Evolutionary conservation across 441 rosid species (phyloP), one percentile per base, ranked within the genome.

Genomic region (Pelargonium citronellum): DNA sequence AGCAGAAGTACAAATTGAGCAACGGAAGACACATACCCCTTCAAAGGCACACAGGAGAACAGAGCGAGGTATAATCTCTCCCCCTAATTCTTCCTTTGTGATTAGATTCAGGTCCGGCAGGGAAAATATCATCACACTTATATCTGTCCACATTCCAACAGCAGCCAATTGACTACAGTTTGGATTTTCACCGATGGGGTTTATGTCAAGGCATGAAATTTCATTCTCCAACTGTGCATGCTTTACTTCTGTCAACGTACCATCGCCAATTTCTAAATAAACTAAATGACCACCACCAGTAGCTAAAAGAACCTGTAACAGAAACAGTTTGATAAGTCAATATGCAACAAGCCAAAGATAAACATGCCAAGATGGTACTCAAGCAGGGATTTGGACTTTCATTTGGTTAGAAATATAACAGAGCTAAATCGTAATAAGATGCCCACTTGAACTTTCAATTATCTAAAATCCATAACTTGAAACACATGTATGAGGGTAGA

Each of bases 131-230:
- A 89, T 87, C 74, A 95, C 97, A 81, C 98, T 90, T 78, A 95
- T 92, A 79, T 95, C 96, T 19, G 97, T 95, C 99, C 98, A 92
- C 99, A 92, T 95, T 74, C 99, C 99, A 76, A 92, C 98, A 4
- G 91, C 89, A 75, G 96, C 99, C 75, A 92, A 84, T 75, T 92
- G 93, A 75, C 99, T 92, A 79, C 75, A 79, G 75, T 81, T 90
- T 62, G 89, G 81, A 76, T 88, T 88, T 64, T 90, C 90, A 51
- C 98, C 96, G 53, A 89, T 91, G 67, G 97, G 96, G 44, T 92
- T 95, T 66, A 92, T 88, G 84, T 95, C 99, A 74, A 92, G 95
- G 76, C 99, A 92, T 51, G 98, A 92, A 74, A 95, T 84, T 75
- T 95, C 99, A 77, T 85, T 83, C 75, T 92, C 97, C 81, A 95